Evolutionary conservation across 163 green algal genomes (phyloP), one percentile per base, ranked within the genome.

Genomic region (Chlorella variabilis): DNA sequence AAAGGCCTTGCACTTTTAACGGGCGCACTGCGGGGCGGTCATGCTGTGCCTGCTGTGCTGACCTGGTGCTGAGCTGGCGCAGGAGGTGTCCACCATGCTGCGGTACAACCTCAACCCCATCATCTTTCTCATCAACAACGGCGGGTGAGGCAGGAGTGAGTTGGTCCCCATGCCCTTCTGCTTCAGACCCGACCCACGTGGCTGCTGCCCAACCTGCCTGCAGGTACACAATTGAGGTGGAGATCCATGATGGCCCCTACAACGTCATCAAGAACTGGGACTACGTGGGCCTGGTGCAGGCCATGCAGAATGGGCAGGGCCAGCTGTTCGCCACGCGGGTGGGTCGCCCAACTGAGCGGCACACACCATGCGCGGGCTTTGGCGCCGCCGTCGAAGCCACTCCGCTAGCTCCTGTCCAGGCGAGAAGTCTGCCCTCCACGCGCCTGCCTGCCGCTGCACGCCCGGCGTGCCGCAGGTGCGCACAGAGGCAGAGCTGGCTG

Each of bases 121-220:
- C 80, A 96, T 97, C 77, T 85, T 97, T 71, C 91, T 97, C 9
- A 90, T 97, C 84, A 97, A 97, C 88, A 97, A 97, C 75, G 83
- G 66, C 0, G 90, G 71, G 71, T 78, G 51, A 45, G 65, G 65
- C 11, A 31, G 21, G n/a, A n/a, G n/a, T n/a, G n/a, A n/a, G n/a
- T n/a, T n/a, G n/a, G n/a, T n/a, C n/a, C n/a, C n/a, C n/a, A n/a
- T n/a, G n/a, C n/a, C n/a, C n/a, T n/a, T n/a, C n/a, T n/a, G 36
- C 33, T 31, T 33, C 34, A 71, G 29, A 31, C 62, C 21, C 61
- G 31, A 21, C 33, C 27, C n/a, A 1, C 15, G 3, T 23, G 8
- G 62, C 11, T 23, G 15, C 34, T 27, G 29, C 62, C 4, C 3
- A 8, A 18, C 65, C 15, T 71, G 36, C 65, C 8, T 51, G 34